These are phyloP conservation scores for Periconia sp. DNA, from an alignment of 2,329 filamentous ascomycete genomes.

Conservation along the genomic window DNA sequence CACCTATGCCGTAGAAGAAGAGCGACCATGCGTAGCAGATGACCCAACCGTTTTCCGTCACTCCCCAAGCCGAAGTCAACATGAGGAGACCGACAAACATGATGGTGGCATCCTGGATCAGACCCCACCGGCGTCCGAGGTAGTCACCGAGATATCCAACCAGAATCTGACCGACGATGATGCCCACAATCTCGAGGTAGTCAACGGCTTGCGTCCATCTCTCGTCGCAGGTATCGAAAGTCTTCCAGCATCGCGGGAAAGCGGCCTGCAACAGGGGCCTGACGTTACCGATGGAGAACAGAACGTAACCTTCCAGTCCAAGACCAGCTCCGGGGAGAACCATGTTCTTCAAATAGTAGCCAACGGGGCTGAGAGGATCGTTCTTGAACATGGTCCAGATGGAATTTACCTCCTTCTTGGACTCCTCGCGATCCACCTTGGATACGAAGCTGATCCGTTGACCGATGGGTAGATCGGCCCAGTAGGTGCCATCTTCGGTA, in stretches of 20 bases:
- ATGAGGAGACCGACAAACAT: slow-evolving; percentile 94
- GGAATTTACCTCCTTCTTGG: slow-evolving; percentile 64
- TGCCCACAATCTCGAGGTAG: slow-evolving; percentile 91
- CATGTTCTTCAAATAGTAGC: slow-evolving; percentile 86
- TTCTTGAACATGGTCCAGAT: slow-evolving; percentile 82
- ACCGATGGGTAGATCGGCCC: slow-evolving; percentile 78
- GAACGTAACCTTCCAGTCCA: slow-evolving; percentile 88
- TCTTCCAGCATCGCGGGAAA: slow-evolving; percentile 78
- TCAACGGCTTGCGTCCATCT: slow-evolving; percentile 84
- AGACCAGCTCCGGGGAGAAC: slow-evolving; percentile 91
- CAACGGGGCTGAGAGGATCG: slow-evolving; percentile 80
- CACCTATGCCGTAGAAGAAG: slow-evolving; percentile 79
- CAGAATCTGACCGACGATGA: slow-evolving; percentile 85
- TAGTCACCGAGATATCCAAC: slow-evolving; percentile 80
- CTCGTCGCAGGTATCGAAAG: slow-evolving; percentile 65
- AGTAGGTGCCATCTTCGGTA: slow-evolving; percentile 80
- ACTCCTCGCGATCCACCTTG: slow-evolving; percentile 71
- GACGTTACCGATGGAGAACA: slow-evolving; percentile 96
- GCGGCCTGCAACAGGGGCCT: slow-evolving; percentile 75
- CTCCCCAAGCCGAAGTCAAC: slow-evolving; percentile 88
- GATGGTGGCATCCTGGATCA: slow-evolving; percentile 91
- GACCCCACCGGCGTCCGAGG: slow-evolving; percentile 89
- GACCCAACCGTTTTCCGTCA: slow-evolving; percentile 87
- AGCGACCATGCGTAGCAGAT: slow-evolving; percentile 95
- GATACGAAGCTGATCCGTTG: slow-evolving; percentile 75